These are phyloP conservation scores for Vitis hybrid DNA, from an alignment of 177 flowering plant genomes.

Conservation along the genomic window DNA sequence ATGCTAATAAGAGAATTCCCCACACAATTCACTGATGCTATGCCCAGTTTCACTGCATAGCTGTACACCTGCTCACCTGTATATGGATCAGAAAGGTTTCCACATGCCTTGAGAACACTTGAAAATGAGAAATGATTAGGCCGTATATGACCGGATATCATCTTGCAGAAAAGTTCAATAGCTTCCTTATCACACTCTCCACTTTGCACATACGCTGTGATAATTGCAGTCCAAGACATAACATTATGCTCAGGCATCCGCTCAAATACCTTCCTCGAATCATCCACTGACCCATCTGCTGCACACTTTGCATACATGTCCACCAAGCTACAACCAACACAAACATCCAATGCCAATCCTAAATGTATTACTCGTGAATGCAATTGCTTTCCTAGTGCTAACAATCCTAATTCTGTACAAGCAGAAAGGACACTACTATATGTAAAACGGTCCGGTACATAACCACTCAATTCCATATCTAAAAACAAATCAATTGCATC, in stretches of 20 bases:
- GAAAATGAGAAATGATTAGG: slow-evolving; percentile 87
- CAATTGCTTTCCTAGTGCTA: slow-evolving; percentile 61
- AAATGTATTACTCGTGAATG: slow-evolving; percentile 52
- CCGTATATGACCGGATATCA: slow-evolving; percentile 45
- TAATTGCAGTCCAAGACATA: slow-evolving; percentile 92
- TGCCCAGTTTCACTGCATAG: slow-evolving; percentile 58
- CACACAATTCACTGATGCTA: slow-evolving; percentile 52
- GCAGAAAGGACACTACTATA: no score
- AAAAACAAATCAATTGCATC: no score
- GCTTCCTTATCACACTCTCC: slow-evolving; percentile 62
- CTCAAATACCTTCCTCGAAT: slow-evolving; percentile 70
- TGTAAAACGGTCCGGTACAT: no score
- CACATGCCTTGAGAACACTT: slow-evolving; percentile 78
- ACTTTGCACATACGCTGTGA: slow-evolving; percentile 67
- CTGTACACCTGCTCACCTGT: slow-evolving; percentile 62
- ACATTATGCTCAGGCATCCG: slow-evolving; percentile 67
- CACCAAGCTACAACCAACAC: slow-evolving; percentile 78
- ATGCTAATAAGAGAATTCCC: slow-evolving; percentile 84
- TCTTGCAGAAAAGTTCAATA: slow-evolving; percentile 51
- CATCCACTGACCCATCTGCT: slow-evolving; percentile 37
- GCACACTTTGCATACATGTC: slow-evolving; percentile 83
- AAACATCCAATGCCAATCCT: slow-evolving; percentile 63
- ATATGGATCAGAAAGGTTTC: slow-evolving; percentile 47
- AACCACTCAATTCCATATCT: no score
- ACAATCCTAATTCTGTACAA: slow-evolving; percentile 37